Percentiles rank a stretch among this genome's conserved stretches.
Conservation (phyloP, 495 filamentous ascomycete genomes). For the Evernia prunastri region DNA sequence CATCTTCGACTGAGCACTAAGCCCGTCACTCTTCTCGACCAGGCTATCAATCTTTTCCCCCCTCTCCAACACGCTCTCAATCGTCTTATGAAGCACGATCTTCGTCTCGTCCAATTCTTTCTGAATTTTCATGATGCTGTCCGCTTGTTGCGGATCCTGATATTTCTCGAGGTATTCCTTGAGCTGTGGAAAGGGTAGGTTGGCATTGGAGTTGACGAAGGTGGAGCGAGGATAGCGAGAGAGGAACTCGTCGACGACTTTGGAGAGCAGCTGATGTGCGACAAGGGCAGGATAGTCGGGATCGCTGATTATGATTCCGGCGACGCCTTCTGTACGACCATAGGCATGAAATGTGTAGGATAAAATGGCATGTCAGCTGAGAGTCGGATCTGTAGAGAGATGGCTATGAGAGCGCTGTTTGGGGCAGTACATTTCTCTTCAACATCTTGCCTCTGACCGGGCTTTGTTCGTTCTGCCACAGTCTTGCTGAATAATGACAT, state of each 20-base stretch:
- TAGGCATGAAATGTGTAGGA: constrained; percentile 87
- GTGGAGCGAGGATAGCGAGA: constrained; percentile 64
- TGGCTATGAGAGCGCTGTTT: constrained; percentile 15
- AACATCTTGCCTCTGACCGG: constrained; percentile 86
- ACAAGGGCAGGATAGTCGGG: constrained; percentile 84
- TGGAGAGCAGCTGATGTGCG: constrained; percentile 89
- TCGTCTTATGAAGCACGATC: constrained; percentile 95
- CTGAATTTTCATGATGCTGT: constrained; percentile 91
- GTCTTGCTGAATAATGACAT: constrained; percentile 50
- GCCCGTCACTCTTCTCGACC: constrained; percentile 78
- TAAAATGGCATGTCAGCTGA: constrained; percentile 15
- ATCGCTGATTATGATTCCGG: constrained; percentile 82
- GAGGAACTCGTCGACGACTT: constrained; percentile 91
- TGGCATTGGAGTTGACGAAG: constrained; percentile 51
- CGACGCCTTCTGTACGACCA: constrained; percentile 77
- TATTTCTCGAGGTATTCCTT: constrained; percentile 81
- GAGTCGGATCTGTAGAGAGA: neutral
- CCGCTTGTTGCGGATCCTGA: constrained; percentile 82
- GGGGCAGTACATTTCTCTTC: constrained; percentile 66
- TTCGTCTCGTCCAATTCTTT: constrained; percentile 97
- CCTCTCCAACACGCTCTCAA: constrained; percentile 78
- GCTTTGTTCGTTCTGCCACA: constrained; percentile 72
- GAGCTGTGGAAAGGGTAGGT: constrained; percentile 59
- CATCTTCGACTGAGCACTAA: constrained; percentile 89
- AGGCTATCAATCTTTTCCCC: constrained; percentile 88